Base-by-base conservation (phyloP, 2,329 filamentous ascomycete species). In the Trichoderma endophyticum region DNA sequence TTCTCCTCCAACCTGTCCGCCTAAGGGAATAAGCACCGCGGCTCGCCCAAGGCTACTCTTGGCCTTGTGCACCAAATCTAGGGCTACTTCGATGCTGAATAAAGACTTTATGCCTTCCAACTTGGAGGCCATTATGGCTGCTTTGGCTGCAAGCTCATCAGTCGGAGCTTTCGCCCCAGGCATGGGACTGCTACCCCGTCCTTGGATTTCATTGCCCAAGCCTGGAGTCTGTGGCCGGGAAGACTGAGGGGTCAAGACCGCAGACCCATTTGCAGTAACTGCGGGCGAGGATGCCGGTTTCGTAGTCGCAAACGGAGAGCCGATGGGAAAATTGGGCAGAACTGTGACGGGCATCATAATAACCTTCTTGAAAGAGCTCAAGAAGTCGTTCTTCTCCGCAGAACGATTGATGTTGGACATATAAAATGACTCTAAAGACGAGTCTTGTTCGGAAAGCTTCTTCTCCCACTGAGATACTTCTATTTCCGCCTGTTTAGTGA, bases 321-420 rank as follows among this genome's bases (percentile, higher is more conserved):
- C 84, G 64, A 89, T 83, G 6, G 88, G 82, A 73, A 93, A 88
- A 61, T 88, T 91, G 1, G 94, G 93, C 4, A 98, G 85, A 9
- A 94, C 95, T 67, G 93, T 97, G 63, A 99, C 95, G 2, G 96
- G 96, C 91, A 97, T 97, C 95, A 99, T 98, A 75, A 99, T 93
- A 9, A 99, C 96, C 81, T 98, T 98, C 79, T 94, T 98, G 86
- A 99, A 99, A 0, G 95, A 97, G 60, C 91, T 96, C 73, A 99
- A 80, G 77, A 99, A 99, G 80, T 99, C 96, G 76, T 94, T 93
- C 83, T 99, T 99, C 74, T 97, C 96, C 1, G 94, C 96, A 80
- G 97, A 94, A 30, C 96, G 89, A 79, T 95, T 98, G 78, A 98
- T 90, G 79, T 94, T 98, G 28, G 92, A 92, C 95, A 98, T 98